Evolutionary conservation across 108 stramenopile genomes (phyloP), one percentile per base, ranked within the genome.

Genomic region (Pseudonitzschia delicatissima): DNA sequence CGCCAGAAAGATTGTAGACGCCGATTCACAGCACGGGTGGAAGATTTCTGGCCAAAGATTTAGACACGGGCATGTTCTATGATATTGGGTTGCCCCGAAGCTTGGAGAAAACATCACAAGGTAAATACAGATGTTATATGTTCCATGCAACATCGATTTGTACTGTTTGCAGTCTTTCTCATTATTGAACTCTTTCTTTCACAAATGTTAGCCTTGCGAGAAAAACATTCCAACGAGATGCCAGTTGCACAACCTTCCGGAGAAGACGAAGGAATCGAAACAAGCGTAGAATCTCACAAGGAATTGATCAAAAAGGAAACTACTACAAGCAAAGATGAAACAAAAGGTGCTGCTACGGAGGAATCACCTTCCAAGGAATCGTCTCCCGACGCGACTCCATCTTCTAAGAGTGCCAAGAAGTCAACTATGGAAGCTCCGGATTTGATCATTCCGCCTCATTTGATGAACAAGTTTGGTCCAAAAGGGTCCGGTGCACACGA

Each of bases 91-190:
- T 77, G 11, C 78, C 82, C 21, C 68, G 82, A 20, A 85, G 84
- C 39, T 42, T 82, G 13, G 82, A 84, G 57, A 88, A 88, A 44
- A 84, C 84, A 1, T 81, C 84, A 11, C 87, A 88, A 69, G 53
- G 53, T 55, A 33, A 49, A 1, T 49, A 71, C 66, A 49, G 2
- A 49, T 49, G 21, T 17, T 39, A n/a, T n/a, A n/a, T n/a, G n/a
- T n/a, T n/a, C n/a, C n/a, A n/a, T n/a, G n/a, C n/a, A n/a, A n/a
- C n/a, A n/a, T n/a, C n/a, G n/a, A n/a, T n/a, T n/a, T n/a, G n/a
- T n/a, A n/a, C 12, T 25, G 20, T 23, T 23, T 11, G 21, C 9
- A 51, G 18, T 23, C 12, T 12, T 42, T 13, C 15, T 13, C 40
- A 42, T 13, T 42, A 13, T 42, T 42, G 18, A 51, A 23, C 0